Evolutionary conservation across 306 rosid genomes (phyloP).

Genomic region (Mimosa bimucronata): DNA sequence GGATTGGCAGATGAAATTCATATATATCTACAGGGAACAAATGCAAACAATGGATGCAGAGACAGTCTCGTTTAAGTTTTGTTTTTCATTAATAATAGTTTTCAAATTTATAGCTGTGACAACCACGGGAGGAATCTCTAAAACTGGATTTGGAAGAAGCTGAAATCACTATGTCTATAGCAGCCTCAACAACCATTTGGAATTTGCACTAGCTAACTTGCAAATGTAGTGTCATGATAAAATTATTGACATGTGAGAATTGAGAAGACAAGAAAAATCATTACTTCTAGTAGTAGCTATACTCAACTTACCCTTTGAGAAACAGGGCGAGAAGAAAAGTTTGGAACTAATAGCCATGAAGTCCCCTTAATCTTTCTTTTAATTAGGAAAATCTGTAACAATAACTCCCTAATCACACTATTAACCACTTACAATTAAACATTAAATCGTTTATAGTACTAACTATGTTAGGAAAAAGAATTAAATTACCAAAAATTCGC

Average conservation of each 20-base stretch:
- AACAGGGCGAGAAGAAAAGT: constrained; percentile 56
- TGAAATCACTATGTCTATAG: constrained; percentile 68
- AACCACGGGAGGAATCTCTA: constrained; percentile 79
- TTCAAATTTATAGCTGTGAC: constrained; percentile 84
- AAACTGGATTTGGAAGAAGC: constrained; percentile 54
- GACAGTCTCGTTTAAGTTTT: constrained; percentile 76
- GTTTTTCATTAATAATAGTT: constrained; percentile 72
- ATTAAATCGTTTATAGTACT: too few species aligned
- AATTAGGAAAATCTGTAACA: too few species aligned
- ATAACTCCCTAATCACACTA: too few species aligned
- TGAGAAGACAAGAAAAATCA: constrained; percentile 15
- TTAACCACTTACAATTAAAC: too few species aligned
- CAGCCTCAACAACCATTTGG: constrained; percentile 74
- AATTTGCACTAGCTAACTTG: constrained; percentile 99
- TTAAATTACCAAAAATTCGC: too few species aligned
- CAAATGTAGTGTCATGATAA: constrained; percentile 37
- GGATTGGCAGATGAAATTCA: too few species aligned
- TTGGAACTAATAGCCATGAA: constrained; percentile 76
- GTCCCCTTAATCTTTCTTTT: constrained; percentile 94
- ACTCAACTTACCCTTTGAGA: constrained; percentile 68
- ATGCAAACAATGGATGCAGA: constrained; percentile 89
- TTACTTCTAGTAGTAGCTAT: neutral
- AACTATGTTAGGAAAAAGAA: too few species aligned
- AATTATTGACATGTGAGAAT: constrained; percentile 1
- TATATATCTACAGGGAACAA: too few species aligned